These are phyloP conservation scores for Athelia sp. DNA, from an alignment of 1,284 basidiomycete genomes.

Conservation along the genomic window DNA sequence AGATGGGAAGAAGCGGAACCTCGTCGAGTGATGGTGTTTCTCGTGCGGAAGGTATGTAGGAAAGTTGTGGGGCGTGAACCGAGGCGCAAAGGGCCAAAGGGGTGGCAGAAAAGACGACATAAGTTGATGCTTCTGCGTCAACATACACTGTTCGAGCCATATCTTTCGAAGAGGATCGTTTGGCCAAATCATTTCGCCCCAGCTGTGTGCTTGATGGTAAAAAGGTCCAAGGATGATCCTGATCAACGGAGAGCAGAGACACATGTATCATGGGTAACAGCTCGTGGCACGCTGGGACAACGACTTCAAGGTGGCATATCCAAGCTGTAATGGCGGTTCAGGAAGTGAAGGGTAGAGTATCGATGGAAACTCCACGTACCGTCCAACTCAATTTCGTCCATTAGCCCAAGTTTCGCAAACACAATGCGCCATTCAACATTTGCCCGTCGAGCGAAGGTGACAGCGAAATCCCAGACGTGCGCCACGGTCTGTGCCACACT, in stretches of 20 bases:
- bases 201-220: constrained; percentile 18
- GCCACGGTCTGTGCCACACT: constrained; percentile 40
- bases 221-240: constrained; percentile 49
- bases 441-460: constrained; percentile 53
- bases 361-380: constrained; percentile 39
- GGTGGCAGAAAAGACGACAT: constrained; percentile 39
- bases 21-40: constrained; percentile 4
- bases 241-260: constrained; percentile 51
- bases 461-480: constrained; percentile 65
- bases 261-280: constrained; percentile 47
- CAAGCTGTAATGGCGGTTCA: constrained; percentile 47
- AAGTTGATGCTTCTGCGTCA: constrained; percentile 45
- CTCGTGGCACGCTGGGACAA: constrained; percentile 26
- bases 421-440: constrained; percentile 78
- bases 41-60: constrained; percentile 28
- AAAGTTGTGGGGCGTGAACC: constrained; percentile 24
- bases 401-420: constrained; percentile 58
- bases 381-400: constrained; percentile 55
- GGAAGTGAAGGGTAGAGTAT: neutral
- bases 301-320: constrained; percentile 44
- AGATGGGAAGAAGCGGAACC: constrained; percentile 11
- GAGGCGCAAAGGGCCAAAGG: constrained; percentile 29
- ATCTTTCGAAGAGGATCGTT: constrained; percentile 8
- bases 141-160: constrained; percentile 30
- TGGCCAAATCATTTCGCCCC: constrained; percentile 1